Evolutionary conservation across 2,329 filamentous ascomycete genomes (phyloP), one percentile per base, ranked within the genome.

Genomic region (Colletotrichum sp.): DNA sequence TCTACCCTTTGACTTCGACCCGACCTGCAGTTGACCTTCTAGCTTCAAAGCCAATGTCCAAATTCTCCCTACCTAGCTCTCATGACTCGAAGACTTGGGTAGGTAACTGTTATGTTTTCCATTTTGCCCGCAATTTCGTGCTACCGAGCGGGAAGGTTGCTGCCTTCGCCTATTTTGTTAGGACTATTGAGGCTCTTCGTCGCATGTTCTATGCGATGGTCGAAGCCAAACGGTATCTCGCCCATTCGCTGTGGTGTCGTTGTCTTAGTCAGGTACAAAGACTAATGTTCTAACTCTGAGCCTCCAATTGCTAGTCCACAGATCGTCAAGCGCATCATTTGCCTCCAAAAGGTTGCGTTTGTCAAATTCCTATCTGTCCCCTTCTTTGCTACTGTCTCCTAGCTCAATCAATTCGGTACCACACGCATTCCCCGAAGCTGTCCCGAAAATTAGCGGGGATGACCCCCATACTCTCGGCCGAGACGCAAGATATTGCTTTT

Each of bases 371-470:
- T 49, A 13, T 2, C n/a, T 49, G 10, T 8, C 18, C 6, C 44
- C 44, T 49, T 21, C 18, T 49, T 4, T 1, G 2, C 18, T 49
- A 1, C 44, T 49, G 10, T 12, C 9, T 49, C 2, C n/a, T 21
- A 1, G 18, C n/a, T 49, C 44, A 49, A 0, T 21, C 18, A 21
- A 49, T 4, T 49, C 7, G 18, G 5, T 5, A 12, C 18, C 0
- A 12, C 39, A 12, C 39, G 18, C 39, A 18, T n/a, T n/a, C 5
- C 0, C 0, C 18, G 16, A n/a, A 6, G 39, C 16, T 18, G 0
- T n/a, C 18, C 39, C 39, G 5, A 6, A n/a, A 44, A 10, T 44
- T 10, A 3, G 16, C 39, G 8, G 16, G 18, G 16, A 6, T 3
- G 39, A 6, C 5, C 18, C 18, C 18, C 39, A 12, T 49, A 15